Evolutionary conservation across 2,329 filamentous ascomycete genomes (phyloP), one percentile per base, ranked within the genome.

Genomic region (Sporothrix mexicana): DNA sequence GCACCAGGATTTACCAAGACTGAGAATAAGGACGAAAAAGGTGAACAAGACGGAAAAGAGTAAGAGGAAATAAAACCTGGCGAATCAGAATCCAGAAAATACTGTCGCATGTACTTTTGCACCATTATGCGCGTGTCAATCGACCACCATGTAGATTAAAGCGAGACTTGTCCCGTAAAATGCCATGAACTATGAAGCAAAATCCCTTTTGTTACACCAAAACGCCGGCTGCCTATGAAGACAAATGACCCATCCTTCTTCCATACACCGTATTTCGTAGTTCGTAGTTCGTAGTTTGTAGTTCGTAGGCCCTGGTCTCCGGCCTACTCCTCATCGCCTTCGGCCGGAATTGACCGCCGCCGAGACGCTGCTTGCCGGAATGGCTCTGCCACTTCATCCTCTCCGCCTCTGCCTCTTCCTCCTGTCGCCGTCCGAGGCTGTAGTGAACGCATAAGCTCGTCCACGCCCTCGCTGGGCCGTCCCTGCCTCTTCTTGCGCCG

Each of bases 401-500:
- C 7, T 76, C 77, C 2, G 74, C 64, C 3, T 55, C 68, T 7
- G 36, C 68, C 8, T 64, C 67, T 2, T 43, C 57, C n/a, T 30
- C 61, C 41, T 9, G 61, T 69, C 8, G 45, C 45, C 8, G 62
- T 2, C n/a, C 72, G 67, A 12, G 75, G 75, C 70, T 75, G 71
- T 12, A 76, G 30, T 25, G 36, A 12, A 78, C 30, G 78, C 79
- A 82, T 80, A 41, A 80, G 79, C 53, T 80, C 78, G 57, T 81
- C 80, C 1, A 79, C 79, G 51, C 80, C 66, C 72, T 80, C 80
- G 72, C 80, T 83, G 67, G 79, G 77, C 70, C 81, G 77, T 0
- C 80, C 79, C 69, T 80, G 81, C 41, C 81, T 79, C 62, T 82
- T 82, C 53, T 81, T 83, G 66, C 81, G 80, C 75, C 84, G 83